A percentile compares a stretch with the other conserved stretches of the same genome.
Conservation (phyloP, 768 basidiomycete species). For the Boletus pseudo-olivaceus region DNA sequence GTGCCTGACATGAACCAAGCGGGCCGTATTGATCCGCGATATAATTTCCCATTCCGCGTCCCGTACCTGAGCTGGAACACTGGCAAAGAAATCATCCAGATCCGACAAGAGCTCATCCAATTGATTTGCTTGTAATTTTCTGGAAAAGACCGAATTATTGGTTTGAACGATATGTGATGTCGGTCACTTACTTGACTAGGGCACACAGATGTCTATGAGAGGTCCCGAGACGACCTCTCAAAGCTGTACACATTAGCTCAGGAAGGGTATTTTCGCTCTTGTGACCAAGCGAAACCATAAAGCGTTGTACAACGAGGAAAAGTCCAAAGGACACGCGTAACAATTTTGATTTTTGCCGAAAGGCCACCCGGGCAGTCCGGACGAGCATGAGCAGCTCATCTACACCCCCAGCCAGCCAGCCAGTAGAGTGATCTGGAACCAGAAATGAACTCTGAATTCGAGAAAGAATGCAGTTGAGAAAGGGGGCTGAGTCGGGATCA, state of each 20-base stretch:
- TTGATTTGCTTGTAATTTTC: conserved; percentile 40
- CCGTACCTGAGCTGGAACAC: conserved; percentile 31
- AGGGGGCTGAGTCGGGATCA: conserved; percentile 25
- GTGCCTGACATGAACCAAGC: conserved; percentile 18
- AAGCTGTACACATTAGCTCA: conserved; percentile 43
- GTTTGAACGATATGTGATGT: neutral
- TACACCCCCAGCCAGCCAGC: conserved; percentile 28
- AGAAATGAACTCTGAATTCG: conserved; percentile 30
- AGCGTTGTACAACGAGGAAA: conserved; percentile 40
- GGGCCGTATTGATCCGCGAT: conserved; percentile 23
- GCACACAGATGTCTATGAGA: conserved; percentile 44
- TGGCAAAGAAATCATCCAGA: conserved; percentile 38
- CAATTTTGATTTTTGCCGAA: conserved; percentile 30
- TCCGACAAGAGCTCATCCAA: conserved; percentile 38
- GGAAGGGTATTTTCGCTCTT: conserved; percentile 33
- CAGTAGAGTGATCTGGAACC: conserved; percentile 13
- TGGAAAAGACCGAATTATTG: conserved; percentile 23
- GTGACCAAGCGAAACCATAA: conserved; percentile 43
- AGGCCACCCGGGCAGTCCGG: conserved; percentile 36
- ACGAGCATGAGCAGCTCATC: conserved; percentile 34
- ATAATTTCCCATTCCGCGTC: conserved; percentile 33
- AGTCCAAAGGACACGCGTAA: conserved; percentile 50
- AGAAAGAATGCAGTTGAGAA: conserved; percentile 37
- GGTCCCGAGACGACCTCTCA: conserved; percentile 43
- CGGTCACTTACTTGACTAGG: conserved; percentile 44